Evolutionary conservation across 2,329 filamentous ascomycete species (phyloP).

Genomic region (Exophiala viscosa): DNA sequence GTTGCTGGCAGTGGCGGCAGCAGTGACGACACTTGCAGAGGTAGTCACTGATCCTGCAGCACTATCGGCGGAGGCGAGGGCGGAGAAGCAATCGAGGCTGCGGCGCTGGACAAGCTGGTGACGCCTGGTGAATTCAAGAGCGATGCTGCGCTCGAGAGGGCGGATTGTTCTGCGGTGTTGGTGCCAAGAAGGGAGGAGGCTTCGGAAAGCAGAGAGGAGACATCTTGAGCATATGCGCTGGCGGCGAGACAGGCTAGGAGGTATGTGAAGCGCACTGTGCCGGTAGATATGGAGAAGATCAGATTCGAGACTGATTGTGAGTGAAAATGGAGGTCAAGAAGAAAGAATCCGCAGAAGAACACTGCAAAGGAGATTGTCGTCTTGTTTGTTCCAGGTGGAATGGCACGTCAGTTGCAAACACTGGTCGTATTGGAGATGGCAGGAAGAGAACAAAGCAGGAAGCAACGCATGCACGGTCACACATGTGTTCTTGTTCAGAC

Average conservation of each 20-base stretch:
- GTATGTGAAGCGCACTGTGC: slow-evolving; percentile 10
- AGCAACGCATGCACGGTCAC: too few species aligned
- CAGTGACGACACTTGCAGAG: background rate
- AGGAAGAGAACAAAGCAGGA: too few species aligned
- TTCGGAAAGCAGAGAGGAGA: slow-evolving; percentile 13
- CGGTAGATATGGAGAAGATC: background rate
- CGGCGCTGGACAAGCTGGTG: slow-evolving; percentile 6
- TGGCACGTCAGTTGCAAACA: too few species aligned
- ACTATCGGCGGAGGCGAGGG: background rate
- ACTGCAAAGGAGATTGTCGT: too few species aligned
- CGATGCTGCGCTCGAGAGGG: slow-evolving; percentile 12
- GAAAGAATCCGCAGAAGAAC: too few species aligned
- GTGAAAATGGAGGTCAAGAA: too few species aligned
- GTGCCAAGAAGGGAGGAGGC: slow-evolving; percentile 13
- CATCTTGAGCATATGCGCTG: slow-evolving; percentile 9
- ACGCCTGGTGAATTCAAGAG: slow-evolving; percentile 9
- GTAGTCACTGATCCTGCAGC: background rate
- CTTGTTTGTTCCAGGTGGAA: too few species aligned
- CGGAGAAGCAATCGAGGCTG: background rate
- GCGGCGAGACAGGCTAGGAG: slow-evolving; percentile 4
- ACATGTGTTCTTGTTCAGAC: too few species aligned
- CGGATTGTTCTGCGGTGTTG: slow-evolving; percentile 9
- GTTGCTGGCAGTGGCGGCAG: slow-evolving; percentile 1
- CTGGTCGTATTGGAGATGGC: too few species aligned
- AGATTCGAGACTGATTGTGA: too few species aligned